phyloP scores from a whole-genome alignment of 495 filamentous ascomycete genomes.

The Terfezia boudieri region DNA sequence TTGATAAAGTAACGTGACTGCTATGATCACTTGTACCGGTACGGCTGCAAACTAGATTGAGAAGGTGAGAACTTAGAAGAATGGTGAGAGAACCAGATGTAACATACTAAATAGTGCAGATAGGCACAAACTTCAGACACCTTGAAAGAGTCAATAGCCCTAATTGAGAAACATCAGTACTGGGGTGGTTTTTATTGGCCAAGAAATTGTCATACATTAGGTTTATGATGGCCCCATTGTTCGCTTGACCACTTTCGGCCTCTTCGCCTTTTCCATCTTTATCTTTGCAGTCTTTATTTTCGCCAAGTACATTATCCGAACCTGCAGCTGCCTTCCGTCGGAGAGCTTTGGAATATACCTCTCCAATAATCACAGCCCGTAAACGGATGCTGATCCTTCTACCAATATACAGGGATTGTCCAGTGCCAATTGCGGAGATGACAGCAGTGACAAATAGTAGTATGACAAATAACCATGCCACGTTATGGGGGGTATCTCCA shows the following conservation, averaged over 20 bases:
- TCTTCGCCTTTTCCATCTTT: conserved; percentile 21
- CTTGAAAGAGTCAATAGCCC: conserved; percentile 92
- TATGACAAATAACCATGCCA: conserved; percentile 90
- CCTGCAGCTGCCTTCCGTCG: conserved; percentile 69
- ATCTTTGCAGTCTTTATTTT: conserved; percentile 23
- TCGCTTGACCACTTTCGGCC: conserved; percentile 47
- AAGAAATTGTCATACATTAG: conserved; percentile 38
- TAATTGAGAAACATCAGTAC: background rate
- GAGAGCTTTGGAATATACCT: conserved; percentile 95
- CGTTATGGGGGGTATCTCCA: conserved; percentile 52
- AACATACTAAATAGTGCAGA: conserved; percentile 50
- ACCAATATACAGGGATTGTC: conserved; percentile 81
- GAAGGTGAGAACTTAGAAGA: background rate
- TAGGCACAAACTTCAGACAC: conserved; percentile 84
- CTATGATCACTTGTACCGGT: conserved; percentile 60
- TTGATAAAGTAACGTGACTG: conserved; percentile 53
- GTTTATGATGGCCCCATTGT: conserved; percentile 91
- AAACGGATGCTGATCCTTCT: conserved; percentile 82
- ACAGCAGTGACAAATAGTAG: conserved; percentile 62
- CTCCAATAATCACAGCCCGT: conserved; percentile 85
- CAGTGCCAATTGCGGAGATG: conserved; percentile 54
- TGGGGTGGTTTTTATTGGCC: too few relatives aligned
- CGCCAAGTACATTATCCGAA: conserved; percentile 42
- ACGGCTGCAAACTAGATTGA: conserved; percentile 33
- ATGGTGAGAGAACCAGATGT: background rate